Evolutionary conservation across 202 grass and related monocot species (phyloP), one percentile per base, ranked within the genome.

Genomic region (Tripidium arundinaceum): DNA sequence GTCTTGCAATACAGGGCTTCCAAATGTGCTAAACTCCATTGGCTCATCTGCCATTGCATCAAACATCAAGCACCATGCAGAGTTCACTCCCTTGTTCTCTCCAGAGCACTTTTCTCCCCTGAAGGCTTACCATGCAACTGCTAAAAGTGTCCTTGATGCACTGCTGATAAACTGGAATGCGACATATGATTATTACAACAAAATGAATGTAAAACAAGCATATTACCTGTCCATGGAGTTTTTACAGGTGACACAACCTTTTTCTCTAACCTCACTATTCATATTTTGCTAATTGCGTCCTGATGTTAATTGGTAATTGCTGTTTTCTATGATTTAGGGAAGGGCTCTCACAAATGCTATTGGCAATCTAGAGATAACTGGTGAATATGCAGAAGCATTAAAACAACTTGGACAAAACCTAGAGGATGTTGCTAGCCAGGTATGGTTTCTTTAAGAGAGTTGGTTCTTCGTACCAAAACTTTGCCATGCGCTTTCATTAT

Each of bases 161-260:
- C 77, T 99, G 34, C 86, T 99, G 81, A 91, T 96, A 66, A 99
- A 99, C 63, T 99, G 96, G 96, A 99, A 99, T 78, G 90, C 92
- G 16, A 95, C 96, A 60, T 91, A 96, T 88, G 85, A 96, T 25
- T 92, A 85, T 86, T 91, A 96, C 75, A 83, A 96, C 69, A 95
- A 82, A 87, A 71, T 74, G 75, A 99, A 96, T 66, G 80, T 86
- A 81, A 99, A 99, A 83, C 96, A 99, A 76, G 88, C 96, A 16
- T 99, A 99, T 83, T 99, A 99, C 88, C 80, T 99, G 13, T 99
- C 96, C 66, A 99, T 99, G 96, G 96, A 99, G 58, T 99, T 99
- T 75, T 82, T 99, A 78, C 96, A 99, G 92, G 96, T 99, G 37
- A 41, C 29, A 19, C 28, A 60, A 61, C 55, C 45, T 74, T 11